Conservation (phyloP, 2,329 filamentous ascomycete species). For the Sclerotinia minor region DNA sequence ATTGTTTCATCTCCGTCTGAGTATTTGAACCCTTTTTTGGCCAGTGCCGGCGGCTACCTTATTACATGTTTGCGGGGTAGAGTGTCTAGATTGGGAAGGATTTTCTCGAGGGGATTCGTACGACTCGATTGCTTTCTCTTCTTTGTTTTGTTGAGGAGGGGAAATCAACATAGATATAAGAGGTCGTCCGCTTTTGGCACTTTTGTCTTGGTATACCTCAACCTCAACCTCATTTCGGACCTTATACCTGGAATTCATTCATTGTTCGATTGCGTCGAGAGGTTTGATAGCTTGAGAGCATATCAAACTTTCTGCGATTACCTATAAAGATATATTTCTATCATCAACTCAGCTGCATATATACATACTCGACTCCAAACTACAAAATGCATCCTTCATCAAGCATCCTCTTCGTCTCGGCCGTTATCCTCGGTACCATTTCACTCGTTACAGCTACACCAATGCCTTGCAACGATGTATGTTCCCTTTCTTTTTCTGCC, state of each 20-base stretch:
- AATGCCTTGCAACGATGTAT: constrained; percentile 22
- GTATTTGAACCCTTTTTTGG: not conserved
- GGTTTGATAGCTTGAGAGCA: not conserved
- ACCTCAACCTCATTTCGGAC: not conserved
- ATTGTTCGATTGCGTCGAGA: not conserved
- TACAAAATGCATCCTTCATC: constrained; percentile 15
- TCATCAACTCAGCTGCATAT: not conserved
- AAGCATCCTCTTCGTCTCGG: constrained; percentile 18
- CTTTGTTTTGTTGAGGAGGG: constrained; percentile 3
- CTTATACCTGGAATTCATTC: not conserved
- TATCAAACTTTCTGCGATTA: not conserved
- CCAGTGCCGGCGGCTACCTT: not conserved
- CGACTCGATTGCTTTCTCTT: not conserved
- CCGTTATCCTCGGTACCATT: constrained; percentile 4
- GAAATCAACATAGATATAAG: not conserved
- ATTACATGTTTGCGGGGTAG: not conserved
- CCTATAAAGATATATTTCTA: too few species aligned
- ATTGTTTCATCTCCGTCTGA: constrained; percentile 8
- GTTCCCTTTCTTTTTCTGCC: not conserved
- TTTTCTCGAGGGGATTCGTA: not conserved
- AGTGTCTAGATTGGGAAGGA: constrained; percentile 3
- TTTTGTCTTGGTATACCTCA: not conserved
- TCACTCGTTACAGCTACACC: constrained; percentile 21
- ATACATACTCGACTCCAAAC: not conserved
- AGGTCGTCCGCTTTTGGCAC: not conserved